phyloP scores from a whole-genome alignment of 371 early-diverging fungal species.

The Saksenaea vasiformis region DNA sequence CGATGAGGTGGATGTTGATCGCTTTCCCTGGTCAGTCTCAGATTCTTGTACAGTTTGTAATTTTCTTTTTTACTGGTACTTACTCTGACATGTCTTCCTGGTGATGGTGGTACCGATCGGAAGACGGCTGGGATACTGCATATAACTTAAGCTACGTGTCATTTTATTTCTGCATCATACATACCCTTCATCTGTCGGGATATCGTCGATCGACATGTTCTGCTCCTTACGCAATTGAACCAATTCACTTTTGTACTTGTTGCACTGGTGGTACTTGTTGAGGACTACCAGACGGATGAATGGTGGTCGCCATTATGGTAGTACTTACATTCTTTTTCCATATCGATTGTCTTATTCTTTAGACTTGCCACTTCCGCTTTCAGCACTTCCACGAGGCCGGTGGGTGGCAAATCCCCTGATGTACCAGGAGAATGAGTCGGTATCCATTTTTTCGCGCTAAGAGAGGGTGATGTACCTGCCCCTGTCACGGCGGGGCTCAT shows the following conservation, averaged over 20 bases:
- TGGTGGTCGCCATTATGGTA: neutral
- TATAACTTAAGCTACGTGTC: neutral
- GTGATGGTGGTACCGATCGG: constrained; percentile 50
- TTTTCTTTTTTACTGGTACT: neutral
- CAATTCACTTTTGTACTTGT: constrained; percentile 70
- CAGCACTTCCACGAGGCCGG: constrained; percentile 66
- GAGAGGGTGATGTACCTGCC: constrained; percentile 33
- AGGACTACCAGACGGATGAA: constrained; percentile 36
- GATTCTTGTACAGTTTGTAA: neutral
- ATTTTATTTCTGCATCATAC: neutral
- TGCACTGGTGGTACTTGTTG: constrained; percentile 69
- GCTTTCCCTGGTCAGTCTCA: constrained; percentile 24
- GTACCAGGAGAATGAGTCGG: constrained; percentile 51
- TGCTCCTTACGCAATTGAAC: constrained; percentile 67
- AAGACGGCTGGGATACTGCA: constrained; percentile 46
- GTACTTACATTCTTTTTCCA: constrained; percentile 73
- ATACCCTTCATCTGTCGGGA: constrained; percentile 59
- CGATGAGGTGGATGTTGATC: constrained; percentile 53
- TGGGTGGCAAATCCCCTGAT: constrained; percentile 38
- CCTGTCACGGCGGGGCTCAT: constrained; percentile 34
- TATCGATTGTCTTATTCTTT: constrained; percentile 61
- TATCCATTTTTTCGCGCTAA: constrained; percentile 55
- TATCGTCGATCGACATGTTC: constrained; percentile 59
- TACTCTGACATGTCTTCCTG: constrained; percentile 45
- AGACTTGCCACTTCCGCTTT: constrained; percentile 68